Conservation (phyloP, 192 early-diverging fungal genomes). For the Ambispora gerdemannii region DNA sequence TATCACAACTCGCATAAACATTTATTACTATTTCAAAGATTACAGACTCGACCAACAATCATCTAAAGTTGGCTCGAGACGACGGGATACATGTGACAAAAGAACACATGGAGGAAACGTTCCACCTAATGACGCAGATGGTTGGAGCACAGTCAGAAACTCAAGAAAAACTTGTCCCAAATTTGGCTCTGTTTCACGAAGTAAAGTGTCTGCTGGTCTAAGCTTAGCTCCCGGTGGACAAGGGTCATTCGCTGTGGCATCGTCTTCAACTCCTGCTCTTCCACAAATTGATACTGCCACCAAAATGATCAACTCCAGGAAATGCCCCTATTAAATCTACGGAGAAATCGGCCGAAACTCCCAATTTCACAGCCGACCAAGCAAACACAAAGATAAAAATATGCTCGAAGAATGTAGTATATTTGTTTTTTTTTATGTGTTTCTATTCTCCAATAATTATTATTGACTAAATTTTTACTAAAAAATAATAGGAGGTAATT, state of each 20-base stretch:
- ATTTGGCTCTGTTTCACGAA: slow-evolving; percentile 70
- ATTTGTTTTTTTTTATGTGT: slow-evolving; percentile 35
- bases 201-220: slow-evolving; percentile 44
- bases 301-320: slow-evolving; percentile 17
- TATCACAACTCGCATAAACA: too few relatives aligned
- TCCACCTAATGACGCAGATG: slow-evolving; percentile 58
- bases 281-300: slow-evolving; percentile 17
- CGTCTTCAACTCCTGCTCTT: slow-evolving; percentile 7
- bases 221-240: slow-evolving; percentile 57
- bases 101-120: slow-evolving; percentile 33
- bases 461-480: slow-evolving; percentile 45
- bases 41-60: slow-evolving; percentile 56
- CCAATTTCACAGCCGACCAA: slow-evolving; percentile 35
- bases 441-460: neutral
- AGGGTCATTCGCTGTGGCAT: slow-evolving; percentile 35
- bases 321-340: neutral
- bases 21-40: too few relatives aligned
- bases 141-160: slow-evolving; percentile 65
- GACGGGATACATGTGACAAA: slow-evolving; percentile 46
- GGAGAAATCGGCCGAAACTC: slow-evolving; percentile 36
- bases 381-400: slow-evolving; percentile 30
- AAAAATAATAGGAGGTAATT: slow-evolving; percentile 60
- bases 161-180: slow-evolving; percentile 58
- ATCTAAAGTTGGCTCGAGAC: slow-evolving; percentile 55
- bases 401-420: slow-evolving; percentile 39